Evolutionary conservation across 129 eudicot species (phyloP).

Genomic region (Silybum marianum): DNA sequence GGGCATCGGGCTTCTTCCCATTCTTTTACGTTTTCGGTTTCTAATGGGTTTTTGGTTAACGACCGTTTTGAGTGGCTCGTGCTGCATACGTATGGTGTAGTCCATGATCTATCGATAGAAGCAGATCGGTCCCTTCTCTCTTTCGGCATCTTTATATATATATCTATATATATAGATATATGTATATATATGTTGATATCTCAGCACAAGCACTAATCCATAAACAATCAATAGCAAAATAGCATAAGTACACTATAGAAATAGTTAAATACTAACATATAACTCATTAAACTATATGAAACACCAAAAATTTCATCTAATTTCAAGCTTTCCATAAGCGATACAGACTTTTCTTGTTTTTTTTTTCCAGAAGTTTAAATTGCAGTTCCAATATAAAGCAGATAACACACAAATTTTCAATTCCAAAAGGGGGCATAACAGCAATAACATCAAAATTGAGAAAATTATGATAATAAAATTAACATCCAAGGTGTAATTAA

Average conservation of each 20-base stretch:
- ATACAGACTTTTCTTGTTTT: not conserved
- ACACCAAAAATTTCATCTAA: not conserved
- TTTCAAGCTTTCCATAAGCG: too few relatives aligned
- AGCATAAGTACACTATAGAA: not conserved
- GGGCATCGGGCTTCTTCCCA: slow-evolving; percentile 98
- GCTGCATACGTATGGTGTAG: slow-evolving; percentile 62
- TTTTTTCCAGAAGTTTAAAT: not conserved
- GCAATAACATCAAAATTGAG: not conserved
- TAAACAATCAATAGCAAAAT: not conserved
- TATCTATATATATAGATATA: too few relatives aligned
- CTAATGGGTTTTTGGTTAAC: slow-evolving; percentile 44
- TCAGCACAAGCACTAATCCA: slow-evolving; percentile 6
- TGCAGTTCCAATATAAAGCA: too few relatives aligned
- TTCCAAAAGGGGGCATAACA: not conserved
- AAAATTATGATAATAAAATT: not conserved
- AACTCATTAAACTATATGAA: not conserved
- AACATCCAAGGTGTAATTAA: not conserved
- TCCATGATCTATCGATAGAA: slow-evolving; percentile 70
- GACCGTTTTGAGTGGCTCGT: slow-evolving; percentile 51
- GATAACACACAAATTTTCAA: too few relatives aligned
- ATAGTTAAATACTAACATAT: slow-evolving; percentile 6
- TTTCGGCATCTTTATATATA: slow-evolving; percentile 64
- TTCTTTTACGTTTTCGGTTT: slow-evolving; percentile 58
- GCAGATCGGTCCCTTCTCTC: slow-evolving; percentile 80
- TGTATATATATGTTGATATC: not conserved